Percentiles rank a stretch among this genome's conserved stretches.
Evolutionary conservation across 1,284 basidiomycete genomes (phyloP).

Genomic region (Apiotrichum gamsii): DNA sequence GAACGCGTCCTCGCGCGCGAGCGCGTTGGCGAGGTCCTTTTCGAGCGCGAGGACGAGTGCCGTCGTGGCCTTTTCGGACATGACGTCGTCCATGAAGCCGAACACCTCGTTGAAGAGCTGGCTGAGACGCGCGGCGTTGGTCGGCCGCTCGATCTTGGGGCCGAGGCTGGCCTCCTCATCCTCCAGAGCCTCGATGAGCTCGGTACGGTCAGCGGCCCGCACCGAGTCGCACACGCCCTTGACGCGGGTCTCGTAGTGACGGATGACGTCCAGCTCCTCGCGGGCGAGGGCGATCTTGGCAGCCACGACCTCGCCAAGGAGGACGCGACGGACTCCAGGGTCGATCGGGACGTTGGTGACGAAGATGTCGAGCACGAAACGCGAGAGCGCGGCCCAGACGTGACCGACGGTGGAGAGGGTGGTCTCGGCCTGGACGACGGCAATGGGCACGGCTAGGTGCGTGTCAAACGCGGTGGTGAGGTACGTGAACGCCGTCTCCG

Average conservation of each 20-base stretch:
- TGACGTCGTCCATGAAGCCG: constrained; percentile 54
- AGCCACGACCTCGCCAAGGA: constrained; percentile 53
- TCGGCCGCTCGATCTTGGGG: constrained; percentile 38
- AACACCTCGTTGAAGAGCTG: constrained; percentile 76
- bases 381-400: constrained; percentile 60
- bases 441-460: constrained; percentile 13
- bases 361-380: constrained; percentile 52
- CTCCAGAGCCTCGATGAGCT: constrained; percentile 39
- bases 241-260: constrained; percentile 55
- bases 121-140: constrained; percentile 59
- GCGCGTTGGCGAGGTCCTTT: constrained; percentile 21
- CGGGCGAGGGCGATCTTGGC: constrained; percentile 52
- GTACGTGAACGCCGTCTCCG: constrained; percentile 7
- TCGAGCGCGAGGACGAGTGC: constrained; percentile 33
- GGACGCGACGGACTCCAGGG: constrained; percentile 65
- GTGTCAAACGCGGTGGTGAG: constrained; percentile 9
- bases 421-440: not conserved
- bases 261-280: constrained; percentile 57
- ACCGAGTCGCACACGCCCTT: constrained; percentile 60
- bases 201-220: constrained; percentile 44
- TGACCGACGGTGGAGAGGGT: constrained; percentile 31
- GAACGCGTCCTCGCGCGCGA: constrained; percentile 44
- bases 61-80: constrained; percentile 27
- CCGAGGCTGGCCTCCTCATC: constrained; percentile 31
- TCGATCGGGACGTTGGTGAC: constrained; percentile 84